Evolutionary conservation across 192 early-diverging fungal species (phyloP), one percentile per base, ranked within the genome.

Genomic region (Fimicolochytrium jonesii): DNA sequence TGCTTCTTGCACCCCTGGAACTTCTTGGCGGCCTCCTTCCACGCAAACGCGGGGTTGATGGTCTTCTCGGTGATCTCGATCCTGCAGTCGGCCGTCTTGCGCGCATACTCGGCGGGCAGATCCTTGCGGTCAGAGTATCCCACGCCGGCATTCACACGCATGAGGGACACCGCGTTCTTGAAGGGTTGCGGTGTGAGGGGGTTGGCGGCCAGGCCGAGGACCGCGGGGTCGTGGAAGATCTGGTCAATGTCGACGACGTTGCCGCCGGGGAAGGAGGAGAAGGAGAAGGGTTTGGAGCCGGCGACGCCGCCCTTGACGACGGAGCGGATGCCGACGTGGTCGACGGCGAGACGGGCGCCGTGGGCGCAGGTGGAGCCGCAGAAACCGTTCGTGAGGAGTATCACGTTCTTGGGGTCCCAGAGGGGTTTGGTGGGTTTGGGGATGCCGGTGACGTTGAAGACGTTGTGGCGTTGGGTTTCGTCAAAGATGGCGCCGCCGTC

Each of bases 281-380:
- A 66, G 26, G 64, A 15, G 56, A 66, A 66, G 11, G 64, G 64
- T 11, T 47, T 35, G 31, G 42, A n/a, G 46, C 47, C 46, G 32
- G 56, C 55, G n/a, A 32, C 4, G n/a, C 64, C 64, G 31, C 64
- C 64, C 47, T 56, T 66, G 42, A 66, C 64, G 30, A 50, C 31
- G 23, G 43, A 35, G 5, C 56, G 53, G 44, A 66, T 31, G 20
- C 64, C 64, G 44, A 66, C 64, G 1, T 58, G 20, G 47, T 66
- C 64, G 30, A 50, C 43, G 22, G 34, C 29, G 15, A 58, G 9
- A 22, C 64, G 53, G 18, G 64, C 64, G n/a, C 43, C 53, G 47
- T 66, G 64, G 15, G 64, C 64, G 51, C 64, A 66, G 0, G 64
- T 66, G 23, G 55, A 58, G 17, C 64, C 64, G 56, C 64, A 66